Percentiles rank a stretch among this genome's conserved stretches.
Evolutionary conservation across 2,329 filamentous ascomycete genomes (phyloP).

Genomic region (Fusarium mundagurra): DNA sequence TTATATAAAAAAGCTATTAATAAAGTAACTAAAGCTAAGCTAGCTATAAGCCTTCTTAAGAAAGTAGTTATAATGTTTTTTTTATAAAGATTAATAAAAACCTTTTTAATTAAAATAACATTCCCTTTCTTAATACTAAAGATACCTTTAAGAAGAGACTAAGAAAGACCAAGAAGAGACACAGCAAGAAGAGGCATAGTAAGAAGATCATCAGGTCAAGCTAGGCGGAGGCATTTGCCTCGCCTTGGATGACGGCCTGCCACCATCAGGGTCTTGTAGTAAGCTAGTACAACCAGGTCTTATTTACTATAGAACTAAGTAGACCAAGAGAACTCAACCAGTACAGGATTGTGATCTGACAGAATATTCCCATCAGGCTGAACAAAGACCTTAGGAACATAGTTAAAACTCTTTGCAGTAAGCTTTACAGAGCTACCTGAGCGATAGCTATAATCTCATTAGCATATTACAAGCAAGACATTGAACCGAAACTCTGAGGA

Average conservation of each 20-base stretch:
- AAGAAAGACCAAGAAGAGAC: no score
- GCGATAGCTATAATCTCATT: constrained; percentile 54
- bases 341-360: constrained; percentile 72
- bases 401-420: constrained; percentile 60
- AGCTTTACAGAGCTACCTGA: constrained; percentile 58
- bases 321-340: constrained; percentile 59
- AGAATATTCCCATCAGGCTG: constrained; percentile 65
- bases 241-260: rapidly evolving
- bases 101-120: no score
- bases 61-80: no score
- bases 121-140: no score
- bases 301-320: background rate
- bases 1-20: no score
- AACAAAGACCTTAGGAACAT: constrained; percentile 66
- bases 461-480: background rate
- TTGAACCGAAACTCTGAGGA: no score
- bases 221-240: background rate
- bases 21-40: no score
- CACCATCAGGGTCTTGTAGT: rapidly evolving
- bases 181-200: no score
- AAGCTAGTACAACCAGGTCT: background rate
- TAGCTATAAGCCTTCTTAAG: no score
- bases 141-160: no score
- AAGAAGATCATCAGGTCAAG: background rate
- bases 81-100: no score